Base-by-base conservation (phyloP, 495 filamentous ascomycete species). In the Staphylotrichum tortipilum region DNA sequence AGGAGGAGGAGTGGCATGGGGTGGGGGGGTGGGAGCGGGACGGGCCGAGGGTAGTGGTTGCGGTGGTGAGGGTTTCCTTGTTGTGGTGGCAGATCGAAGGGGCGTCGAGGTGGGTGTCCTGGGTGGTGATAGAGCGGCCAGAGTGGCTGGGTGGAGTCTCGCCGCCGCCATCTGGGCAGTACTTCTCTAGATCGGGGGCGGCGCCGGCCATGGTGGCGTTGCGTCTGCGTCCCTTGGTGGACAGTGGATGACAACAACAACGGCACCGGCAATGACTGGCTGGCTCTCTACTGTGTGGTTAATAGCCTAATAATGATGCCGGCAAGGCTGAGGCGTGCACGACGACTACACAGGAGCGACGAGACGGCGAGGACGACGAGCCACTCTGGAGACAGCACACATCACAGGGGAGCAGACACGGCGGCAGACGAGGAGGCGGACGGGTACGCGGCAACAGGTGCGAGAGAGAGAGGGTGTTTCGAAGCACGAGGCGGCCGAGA, bases 1-100 rank as follows among this genome's bases (percentile, higher is more conserved):
- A 33, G 10, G 15, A 28, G 0, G 55, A 56, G 26, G 61, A 62
- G 44, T 37, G 47, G 31, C 10, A n/a, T n/a, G n/a, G 18, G 18
- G 18, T n/a, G 29, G 9, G 7, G 14, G 31, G 30, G n/a, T n/a
- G n/a, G n/a, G n/a, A n/a, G n/a, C n/a, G n/a, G n/a, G n/a, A n/a
- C n/a, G n/a, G n/a, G n/a, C n/a, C n/a, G n/a, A n/a, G n/a, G n/a
- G n/a, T n/a, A n/a, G n/a, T n/a, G n/a, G n/a, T n/a, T n/a, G n/a
- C n/a, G 24, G 24, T 5, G 35, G 35, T 21, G 24, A 23, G 34
- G 22, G 23, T 38, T 3, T 29, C 33, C 21, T 23, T 36, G n/a
- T n/a, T n/a, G n/a, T 28, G 26, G 26, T 0, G 26, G 26, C 10
- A 10, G 34, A 22, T 19, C 3, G 24, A 8, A 7, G 7, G 9